Evolutionary conservation across 192 early-diverging fungal genomes (phyloP).

Genomic region (Umbelopsis vinacea): DNA sequence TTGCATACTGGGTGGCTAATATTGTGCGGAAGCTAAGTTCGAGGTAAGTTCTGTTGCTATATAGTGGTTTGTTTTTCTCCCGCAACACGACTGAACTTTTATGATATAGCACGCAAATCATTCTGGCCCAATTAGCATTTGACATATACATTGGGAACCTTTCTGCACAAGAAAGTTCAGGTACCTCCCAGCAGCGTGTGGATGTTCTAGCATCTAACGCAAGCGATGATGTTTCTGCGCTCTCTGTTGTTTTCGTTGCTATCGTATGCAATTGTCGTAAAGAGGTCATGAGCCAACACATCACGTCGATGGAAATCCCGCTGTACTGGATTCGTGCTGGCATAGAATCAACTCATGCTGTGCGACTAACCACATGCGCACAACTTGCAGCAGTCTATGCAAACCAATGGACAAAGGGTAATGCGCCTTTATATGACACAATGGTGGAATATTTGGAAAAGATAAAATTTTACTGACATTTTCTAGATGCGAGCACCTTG

Average conservation of each 20-base stretch:
- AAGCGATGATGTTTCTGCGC: neutral
- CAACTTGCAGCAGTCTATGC: constrained; percentile 16
- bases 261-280: constrained; percentile 32
- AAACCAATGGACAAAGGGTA: constrained; percentile 37
- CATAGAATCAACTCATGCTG: neutral
- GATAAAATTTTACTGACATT: neutral
- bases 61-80: too few species aligned
- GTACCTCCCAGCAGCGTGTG: neutral
- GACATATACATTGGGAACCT: neutral
- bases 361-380: neutral
- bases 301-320: neutral
- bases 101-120: neutral
- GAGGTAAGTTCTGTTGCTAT: neutral
- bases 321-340: neutral
- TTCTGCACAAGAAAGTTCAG: neutral
- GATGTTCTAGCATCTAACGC: neutral
- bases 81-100: neutral
- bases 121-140: neutral
- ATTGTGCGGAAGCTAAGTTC: neutral
- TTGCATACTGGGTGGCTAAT: constrained; percentile 7
- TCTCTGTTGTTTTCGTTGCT: constrained; percentile 24
- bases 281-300: constrained; percentile 19
- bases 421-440: neutral
- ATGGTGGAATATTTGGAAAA: neutral
- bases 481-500: constrained; percentile 14